phyloP scores from a whole-genome alignment of 139 green algal species.

The Chlorella sp. region DNA sequence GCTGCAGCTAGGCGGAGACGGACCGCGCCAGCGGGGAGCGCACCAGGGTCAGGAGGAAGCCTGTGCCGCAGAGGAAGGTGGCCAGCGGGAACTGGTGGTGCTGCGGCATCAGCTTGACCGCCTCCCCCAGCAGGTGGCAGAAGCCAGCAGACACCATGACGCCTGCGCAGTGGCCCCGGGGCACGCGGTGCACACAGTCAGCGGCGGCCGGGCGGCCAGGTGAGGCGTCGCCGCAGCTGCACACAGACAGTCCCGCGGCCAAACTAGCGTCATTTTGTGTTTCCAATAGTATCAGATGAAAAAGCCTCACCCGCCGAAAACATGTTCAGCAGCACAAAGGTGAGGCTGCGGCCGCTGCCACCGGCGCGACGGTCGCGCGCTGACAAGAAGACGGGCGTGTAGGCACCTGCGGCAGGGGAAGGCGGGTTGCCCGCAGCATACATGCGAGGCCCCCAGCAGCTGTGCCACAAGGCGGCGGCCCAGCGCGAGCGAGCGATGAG shows the following conservation, averaged over 20 bases:
- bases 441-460: not conserved
- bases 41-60: slow-evolving; percentile 52
- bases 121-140: slow-evolving; percentile 68
- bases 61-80: slow-evolving; percentile 51
- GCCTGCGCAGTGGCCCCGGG: slow-evolving; percentile 4
- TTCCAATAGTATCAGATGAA: not conserved
- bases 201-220: not conserved
- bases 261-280: not conserved
- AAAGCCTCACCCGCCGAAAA: slow-evolving; percentile 63
- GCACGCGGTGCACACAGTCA: not conserved
- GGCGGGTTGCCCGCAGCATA: not conserved
- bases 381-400: slow-evolving; percentile 33
- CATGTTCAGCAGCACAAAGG: slow-evolving; percentile 82
- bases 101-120: slow-evolving; percentile 28
- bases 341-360: slow-evolving; percentile 46
- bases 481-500: not conserved
- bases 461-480: not conserved
- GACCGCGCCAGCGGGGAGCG: slow-evolving; percentile 33
- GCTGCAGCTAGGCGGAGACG: not conserved
- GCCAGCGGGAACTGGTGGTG: slow-evolving; percentile 43
- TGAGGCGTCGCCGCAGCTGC: not conserved
- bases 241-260: not conserved
- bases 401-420: slow-evolving; percentile 28
- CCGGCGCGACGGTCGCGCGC: slow-evolving; percentile 10
- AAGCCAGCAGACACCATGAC: slow-evolving; percentile 83